Base-by-base conservation (phyloP, 495 filamentous ascomycete genomes). In the Alectoria sarmentosa region DNA sequence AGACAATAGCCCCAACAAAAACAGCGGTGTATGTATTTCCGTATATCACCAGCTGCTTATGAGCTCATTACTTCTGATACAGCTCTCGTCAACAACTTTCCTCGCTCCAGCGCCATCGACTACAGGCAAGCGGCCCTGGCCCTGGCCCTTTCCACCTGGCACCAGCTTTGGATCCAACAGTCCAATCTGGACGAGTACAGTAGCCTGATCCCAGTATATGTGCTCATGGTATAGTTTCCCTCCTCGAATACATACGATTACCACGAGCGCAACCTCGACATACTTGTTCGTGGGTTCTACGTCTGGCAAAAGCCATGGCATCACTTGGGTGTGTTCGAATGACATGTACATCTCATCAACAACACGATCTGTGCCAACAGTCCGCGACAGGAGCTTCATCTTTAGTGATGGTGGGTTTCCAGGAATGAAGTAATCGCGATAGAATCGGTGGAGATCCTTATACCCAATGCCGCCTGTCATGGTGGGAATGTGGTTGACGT, bases 131-230 rank as follows among this genome's bases (percentile, higher is more conserved):
- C 74, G 83, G 36, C 84, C 79, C n/a, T 80, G 75, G 0, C 80
- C 83, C 42, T 80, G 75, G 0, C 80, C 83, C 42, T 79, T 76
- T 32, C 78, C 73, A 55, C 72, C 66, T 1, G 81, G 78, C 11
- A 85, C 74, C 15, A 82, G 73, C 73, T 78, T 88, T 67, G 70
- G 86, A 80, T 90, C 84, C 44, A 96, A 70, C 56, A 95, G 71
- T 0, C 90, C 90, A 0, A 90, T 75, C 74, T 96, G 91, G 26
- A 87, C 81, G 0, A 96, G 75, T 4, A 93, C 87, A 21, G 83
- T 87, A 1, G 88, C 90, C 72, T 96, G 91, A 70, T 96, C 92
- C 91, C 91, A 96, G 67, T 89, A 87, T 23, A 92, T 86, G 69
- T 93, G 88, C 73, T 96, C 91, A 60, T 89, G 86, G 70, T 86